Conservation (phyloP, 257 asterid genomes). For the Solanum acaule region DNA sequence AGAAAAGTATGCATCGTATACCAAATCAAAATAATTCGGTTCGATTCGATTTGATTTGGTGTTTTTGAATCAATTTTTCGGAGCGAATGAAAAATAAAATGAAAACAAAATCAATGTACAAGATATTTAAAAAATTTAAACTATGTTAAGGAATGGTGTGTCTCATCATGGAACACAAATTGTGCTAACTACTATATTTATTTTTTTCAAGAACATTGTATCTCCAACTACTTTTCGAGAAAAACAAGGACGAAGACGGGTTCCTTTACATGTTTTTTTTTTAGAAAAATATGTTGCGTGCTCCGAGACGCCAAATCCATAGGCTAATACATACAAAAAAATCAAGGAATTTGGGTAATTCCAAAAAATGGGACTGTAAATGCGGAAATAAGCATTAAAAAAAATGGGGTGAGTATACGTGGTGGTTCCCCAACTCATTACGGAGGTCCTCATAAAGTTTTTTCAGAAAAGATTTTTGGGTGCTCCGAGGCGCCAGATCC, state of each 20-base stretch:
- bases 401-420: not conserved
- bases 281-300: not conserved
- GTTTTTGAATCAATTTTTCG: too few species aligned
- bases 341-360: not conserved
- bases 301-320: not conserved
- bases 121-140: too few species aligned
- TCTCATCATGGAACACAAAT: too few species aligned
- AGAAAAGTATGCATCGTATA: not conserved
- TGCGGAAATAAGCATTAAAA: too few species aligned
- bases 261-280: not conserved
- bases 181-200: not conserved
- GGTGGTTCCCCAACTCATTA: not conserved
- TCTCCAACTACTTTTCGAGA: not conserved
- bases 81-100: not conserved
- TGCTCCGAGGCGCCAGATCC: too few species aligned
- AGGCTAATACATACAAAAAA: not conserved
- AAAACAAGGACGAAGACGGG: not conserved
- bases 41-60: fast-evolving
- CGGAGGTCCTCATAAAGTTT: not conserved
- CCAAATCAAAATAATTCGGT: too few species aligned
- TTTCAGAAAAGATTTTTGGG: not conserved
- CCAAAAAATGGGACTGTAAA: too few species aligned
- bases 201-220: not conserved
- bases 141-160: not conserved
- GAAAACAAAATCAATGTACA: not conserved